Base-by-base conservation (phyloP, 352 stramenopile species). In the Phytophthora ramorum region DNA sequence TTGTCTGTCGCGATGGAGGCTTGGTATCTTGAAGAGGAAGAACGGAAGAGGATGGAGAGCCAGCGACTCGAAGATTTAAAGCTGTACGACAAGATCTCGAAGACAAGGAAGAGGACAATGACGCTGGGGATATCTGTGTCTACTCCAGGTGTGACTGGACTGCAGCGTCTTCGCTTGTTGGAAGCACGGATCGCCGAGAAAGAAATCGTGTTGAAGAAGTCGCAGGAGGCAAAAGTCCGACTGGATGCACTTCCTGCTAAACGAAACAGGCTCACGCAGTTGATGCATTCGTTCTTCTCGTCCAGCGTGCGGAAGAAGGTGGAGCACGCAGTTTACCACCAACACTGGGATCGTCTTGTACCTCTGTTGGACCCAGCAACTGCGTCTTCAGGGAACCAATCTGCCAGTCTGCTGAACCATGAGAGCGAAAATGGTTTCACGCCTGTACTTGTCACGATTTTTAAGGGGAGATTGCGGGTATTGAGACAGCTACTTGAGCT, bases 401-500 rank as follows among this genome's bases (percentile, higher is more conserved):
- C 44, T 1, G 13, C 14, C 3, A 28, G 44, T 7, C 30, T 89
- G 24, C 40, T 85, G 12, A 76, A 91, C 22, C 62, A 85, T 16
- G 79, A 92, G 43, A 91, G 83, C 19, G 34, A 62, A 19, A 90
- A 90, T 13, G 74, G 74, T 5, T 72, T 90, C 8, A 91, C 81
- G 12, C 79, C 81, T 22, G 49, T 78, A 32, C 61, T 92, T 2
- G 71, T 69, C 4, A 38, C 78, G n/a, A 86, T 91, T 35, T 81
- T 82, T 24, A 59, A 60, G 30, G 4, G 58, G 4, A 78, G 83
- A 28, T 48, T 76, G 8, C 49, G 48, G 2, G 32, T 83, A 8
- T 37, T 91, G 60, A 65, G 83, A 32, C 60, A 58, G n/a, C 38
- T 92, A 20, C 60, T 90, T 12, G 71, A 89, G 35, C 49, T 87